A percentile compares a stretch with the other conserved stretches of the same genome.
These are phyloP conservation scores for Ceratocystis albifundus DNA, from an alignment of 2,329 filamentous ascomycete genomes.

Conservation along the genomic window DNA sequence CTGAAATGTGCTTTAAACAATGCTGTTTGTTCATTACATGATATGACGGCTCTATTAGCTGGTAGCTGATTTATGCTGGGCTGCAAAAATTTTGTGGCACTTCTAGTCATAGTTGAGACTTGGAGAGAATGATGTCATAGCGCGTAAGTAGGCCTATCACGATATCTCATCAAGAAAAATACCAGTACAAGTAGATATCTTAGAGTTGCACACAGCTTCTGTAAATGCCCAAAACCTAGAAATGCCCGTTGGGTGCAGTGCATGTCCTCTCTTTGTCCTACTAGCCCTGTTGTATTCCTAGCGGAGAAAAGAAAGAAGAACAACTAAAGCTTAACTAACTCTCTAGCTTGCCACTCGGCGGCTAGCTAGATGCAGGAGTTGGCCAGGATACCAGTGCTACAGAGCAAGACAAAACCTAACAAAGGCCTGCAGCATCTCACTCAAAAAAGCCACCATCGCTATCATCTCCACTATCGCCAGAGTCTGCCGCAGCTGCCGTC, in stretches of 20 bases:
- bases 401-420: neutral
- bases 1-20: too few species aligned
- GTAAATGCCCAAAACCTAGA: constrained; percentile 18
- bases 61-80: too few species aligned
- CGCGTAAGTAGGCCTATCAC: neutral
- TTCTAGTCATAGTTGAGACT: neutral
- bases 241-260: neutral
- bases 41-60: too few species aligned
- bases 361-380: neutral
- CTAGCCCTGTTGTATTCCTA: neutral
- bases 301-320: too few species aligned
- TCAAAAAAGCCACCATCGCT: constrained; percentile 51
- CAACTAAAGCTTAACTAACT: too few species aligned
- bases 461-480: constrained; percentile 37
- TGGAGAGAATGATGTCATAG: neutral
- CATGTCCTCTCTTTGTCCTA: neutral
- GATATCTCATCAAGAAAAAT: constrained; percentile 5
- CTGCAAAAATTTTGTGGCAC: too few species aligned
- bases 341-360: too few species aligned
- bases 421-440: constrained; percentile 24
- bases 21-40: too few species aligned
- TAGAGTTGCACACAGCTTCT: constrained; percentile 7
- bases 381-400: neutral
- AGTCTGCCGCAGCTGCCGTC: constrained; percentile 24
- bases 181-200: neutral